phyloP scores from a whole-genome alignment of 495 filamentous ascomycete species.

The Penicillium paradoxum region DNA sequence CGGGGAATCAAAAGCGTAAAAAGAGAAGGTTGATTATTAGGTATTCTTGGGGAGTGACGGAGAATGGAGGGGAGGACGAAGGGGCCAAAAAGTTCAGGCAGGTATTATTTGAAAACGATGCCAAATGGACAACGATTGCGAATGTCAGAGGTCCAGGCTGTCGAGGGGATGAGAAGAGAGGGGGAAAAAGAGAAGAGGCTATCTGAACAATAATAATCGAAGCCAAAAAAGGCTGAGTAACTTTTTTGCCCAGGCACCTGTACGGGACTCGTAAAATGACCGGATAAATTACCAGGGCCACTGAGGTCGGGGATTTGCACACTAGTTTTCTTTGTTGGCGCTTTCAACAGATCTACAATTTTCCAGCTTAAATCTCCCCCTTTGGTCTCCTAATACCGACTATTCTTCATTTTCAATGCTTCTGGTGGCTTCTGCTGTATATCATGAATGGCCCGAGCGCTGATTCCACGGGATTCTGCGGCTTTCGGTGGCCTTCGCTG shows the following conservation, averaged over 20 bases:
- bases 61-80: constrained; percentile 5
- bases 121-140: constrained; percentile 7
- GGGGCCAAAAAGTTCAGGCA: constrained; percentile 4
- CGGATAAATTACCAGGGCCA: constrained; percentile 20
- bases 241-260: constrained; percentile 24
- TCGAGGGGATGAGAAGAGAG: constrained; percentile 6
- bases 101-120: constrained; percentile 4
- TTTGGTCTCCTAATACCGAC: not conserved
- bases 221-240: constrained; percentile 24
- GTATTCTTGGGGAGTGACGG: constrained; percentile 2
- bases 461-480: constrained; percentile 28
- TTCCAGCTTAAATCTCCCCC: not conserved
- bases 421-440: constrained; percentile 24
- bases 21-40: constrained; percentile 9
- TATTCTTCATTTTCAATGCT: constrained; percentile 8
- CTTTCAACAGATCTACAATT: not conserved
- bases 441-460: constrained; percentile 30
- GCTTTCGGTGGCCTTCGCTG: constrained; percentile 32
- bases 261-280: constrained; percentile 4
- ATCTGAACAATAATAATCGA: constrained; percentile 22
- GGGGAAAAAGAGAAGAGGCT: constrained; percentile 12
- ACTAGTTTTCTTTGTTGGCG: constrained; percentile 1
- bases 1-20: constrained; percentile 12
- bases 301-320: not conserved
- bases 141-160: constrained; percentile 11